Evolutionary conservation across 176 grass and related monocot genomes (phyloP).

Genomic region (Miscanthus lutarioriparius): DNA sequence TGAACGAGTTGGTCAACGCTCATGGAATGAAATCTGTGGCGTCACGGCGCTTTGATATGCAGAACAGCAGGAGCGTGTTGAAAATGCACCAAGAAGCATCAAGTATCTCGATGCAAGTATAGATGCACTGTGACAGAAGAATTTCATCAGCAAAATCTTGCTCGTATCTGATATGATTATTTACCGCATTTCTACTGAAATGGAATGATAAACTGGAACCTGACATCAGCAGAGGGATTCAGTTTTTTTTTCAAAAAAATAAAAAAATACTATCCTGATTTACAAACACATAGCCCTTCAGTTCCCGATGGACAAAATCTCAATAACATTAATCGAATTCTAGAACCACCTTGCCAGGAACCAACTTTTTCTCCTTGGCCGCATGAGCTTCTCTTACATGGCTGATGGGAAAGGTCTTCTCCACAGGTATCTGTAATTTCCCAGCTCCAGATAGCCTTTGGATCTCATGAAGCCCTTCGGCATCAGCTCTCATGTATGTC

Average conservation of each 20-base stretch:
- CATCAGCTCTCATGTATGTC: constrained; percentile 98
- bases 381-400: constrained; percentile 85
- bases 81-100: background rate
- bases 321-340: constrained; percentile 61
- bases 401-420: constrained; percentile 71
- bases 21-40: background rate
- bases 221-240: constrained; percentile 12
- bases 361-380: constrained; percentile 77
- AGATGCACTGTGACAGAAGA: background rate
- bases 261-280: constrained; percentile 32
- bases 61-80: background rate
- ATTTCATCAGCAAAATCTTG: background rate
- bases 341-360: constrained; percentile 87
- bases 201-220: constrained; percentile 15
- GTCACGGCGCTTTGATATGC: background rate
- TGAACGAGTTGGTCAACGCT: background rate
- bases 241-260: background rate
- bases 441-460: constrained; percentile 61
- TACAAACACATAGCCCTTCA: constrained; percentile 31
- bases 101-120: background rate
- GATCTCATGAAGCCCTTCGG: constrained; percentile 86
- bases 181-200: constrained; percentile 45
- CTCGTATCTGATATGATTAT: constrained; percentile 26
- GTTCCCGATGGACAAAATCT: constrained; percentile 13
- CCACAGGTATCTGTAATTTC: constrained; percentile 86